phyloP scores from a whole-genome alignment of 2,329 filamentous ascomycete species.

The Sporothrix pseudoabietina region DNA sequence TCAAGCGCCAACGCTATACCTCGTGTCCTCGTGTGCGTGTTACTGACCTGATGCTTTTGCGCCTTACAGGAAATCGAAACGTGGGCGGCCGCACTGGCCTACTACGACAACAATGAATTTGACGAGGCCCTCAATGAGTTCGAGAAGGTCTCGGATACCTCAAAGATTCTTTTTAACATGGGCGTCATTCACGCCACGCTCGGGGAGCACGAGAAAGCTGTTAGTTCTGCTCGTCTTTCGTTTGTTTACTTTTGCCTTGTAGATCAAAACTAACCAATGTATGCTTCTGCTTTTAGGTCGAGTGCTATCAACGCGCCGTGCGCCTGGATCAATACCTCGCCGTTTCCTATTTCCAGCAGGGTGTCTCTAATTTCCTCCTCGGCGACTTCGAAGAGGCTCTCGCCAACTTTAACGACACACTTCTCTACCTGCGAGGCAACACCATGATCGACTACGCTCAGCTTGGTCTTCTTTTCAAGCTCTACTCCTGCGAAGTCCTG shows the following conservation, averaged over 20 bases:
- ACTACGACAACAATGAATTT: slow-evolving; percentile 97
- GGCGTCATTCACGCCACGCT: slow-evolving; percentile 96
- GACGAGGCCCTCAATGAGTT: slow-evolving; percentile 85
- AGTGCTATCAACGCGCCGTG: slow-evolving; percentile 91
- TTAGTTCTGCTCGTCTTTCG: slow-evolving; percentile 55
- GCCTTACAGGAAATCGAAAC: slow-evolving; percentile 89
- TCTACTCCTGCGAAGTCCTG: slow-evolving; percentile 95
- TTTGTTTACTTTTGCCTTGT: slow-evolving; percentile 13
- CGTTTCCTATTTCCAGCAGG: slow-evolving; percentile 97
- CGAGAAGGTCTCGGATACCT: slow-evolving; percentile 86
- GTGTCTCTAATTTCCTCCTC: slow-evolving; percentile 95
- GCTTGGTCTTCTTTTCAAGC: slow-evolving; percentile 88
- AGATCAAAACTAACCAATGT: background rate
- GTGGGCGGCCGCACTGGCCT: slow-evolving; percentile 87
- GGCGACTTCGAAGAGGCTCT: slow-evolving; percentile 97
- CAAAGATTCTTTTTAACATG: slow-evolving; percentile 98
- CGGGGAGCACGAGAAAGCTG: slow-evolving; percentile 92
- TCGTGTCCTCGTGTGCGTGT: background rate
- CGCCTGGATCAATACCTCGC: slow-evolving; percentile 92
- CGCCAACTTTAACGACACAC: slow-evolving; percentile 97
- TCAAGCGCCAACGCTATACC: background rate
- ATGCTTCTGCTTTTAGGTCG: slow-evolving; percentile 62
- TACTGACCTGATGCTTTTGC: background rate
- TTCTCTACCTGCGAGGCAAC: slow-evolving; percentile 92
- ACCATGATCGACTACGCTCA: slow-evolving; percentile 98